Base-by-base conservation (phyloP, 1,284 basidiomycete genomes). In the Agroathelia rolfsii region DNA sequence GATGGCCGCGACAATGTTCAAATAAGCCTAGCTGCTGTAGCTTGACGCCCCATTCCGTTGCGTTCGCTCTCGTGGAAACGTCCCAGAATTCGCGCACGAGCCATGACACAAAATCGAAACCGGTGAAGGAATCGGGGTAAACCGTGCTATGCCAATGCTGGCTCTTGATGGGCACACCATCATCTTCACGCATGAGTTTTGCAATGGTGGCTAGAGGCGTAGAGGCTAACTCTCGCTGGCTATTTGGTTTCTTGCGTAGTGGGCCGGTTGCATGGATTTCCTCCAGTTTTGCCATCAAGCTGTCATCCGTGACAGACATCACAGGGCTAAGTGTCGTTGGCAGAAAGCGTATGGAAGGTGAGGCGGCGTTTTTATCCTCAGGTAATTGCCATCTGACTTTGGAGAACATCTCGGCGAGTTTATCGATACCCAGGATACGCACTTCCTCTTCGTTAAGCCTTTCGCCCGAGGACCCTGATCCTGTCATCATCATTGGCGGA, bases 401-500 rank as follows among this genome's bases (percentile, higher is more conserved):
- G 25, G 80, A 76, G 52, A 95, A 89, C 34, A 86, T 70, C 46
- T 95, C 89, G 1, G 87, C 84, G 2, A 96, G 73, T 49, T 88
- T 90, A 52, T 93, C 86, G 31, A 92, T 93, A 1, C 93, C 94
- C 12, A 87, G 62, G 21, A 96, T 67, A 14, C 88, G 76, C 11
- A 82, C 77, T 56, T 97, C 93, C 51, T 93, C 86, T 20, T 89
- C 81, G 44, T 83, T 76, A 36, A 89, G 69, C 39, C 65, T 66
- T 53, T 88, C 86, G 4, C 76, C 81, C 0, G 61, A 61, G 0
- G 74, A 69, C 1, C 74, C 77, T n/a, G n/a, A n/a, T n/a, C n/a
- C n/a, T n/a, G n/a, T n/a, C 12, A 67, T 61, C 32, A 56, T 70
- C 8, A 64, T 56, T 27, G 57, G 61, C 6, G 76, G 84, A 21